Evolutionary conservation across 2,329 filamentous ascomycete species (phyloP).

Genomic region (Rosellinia necatrix): DNA sequence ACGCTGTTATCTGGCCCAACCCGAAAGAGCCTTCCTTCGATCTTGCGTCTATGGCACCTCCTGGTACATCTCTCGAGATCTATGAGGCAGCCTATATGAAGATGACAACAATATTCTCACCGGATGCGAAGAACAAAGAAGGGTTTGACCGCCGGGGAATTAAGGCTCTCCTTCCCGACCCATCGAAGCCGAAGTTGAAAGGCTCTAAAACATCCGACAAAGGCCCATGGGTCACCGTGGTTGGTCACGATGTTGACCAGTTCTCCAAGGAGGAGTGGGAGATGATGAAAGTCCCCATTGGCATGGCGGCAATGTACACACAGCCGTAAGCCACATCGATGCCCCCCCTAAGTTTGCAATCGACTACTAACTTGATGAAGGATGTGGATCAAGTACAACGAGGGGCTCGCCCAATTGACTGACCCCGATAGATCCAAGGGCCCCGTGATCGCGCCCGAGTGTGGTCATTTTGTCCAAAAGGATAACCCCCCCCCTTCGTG

Average conservation of each 20-base stretch:
- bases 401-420: slow-evolving; percentile 37
- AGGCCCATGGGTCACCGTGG: slow-evolving; percentile 38
- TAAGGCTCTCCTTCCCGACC: slow-evolving; percentile 34
- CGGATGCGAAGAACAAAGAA: slow-evolving; percentile 38
- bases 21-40: slow-evolving; percentile 35
- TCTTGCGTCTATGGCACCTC: slow-evolving; percentile 29
- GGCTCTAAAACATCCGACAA: slow-evolving; percentile 31
- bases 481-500: slow-evolving; percentile 39
- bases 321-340: slow-evolving; percentile 40
- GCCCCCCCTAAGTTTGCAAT: too few species aligned
- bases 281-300: slow-evolving; percentile 40
- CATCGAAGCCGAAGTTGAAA: slow-evolving; percentile 36
- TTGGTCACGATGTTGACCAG: slow-evolving; percentile 39
- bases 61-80: slow-evolving; percentile 36
- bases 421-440: slow-evolving; percentile 33
- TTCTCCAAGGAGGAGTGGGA: slow-evolving; percentile 39
- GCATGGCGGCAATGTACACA: slow-evolving; percentile 38
- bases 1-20: slow-evolving; percentile 37
- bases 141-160: slow-evolving; percentile 36
- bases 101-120: slow-evolving; percentile 36
- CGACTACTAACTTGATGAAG: slow-evolving; percentile 17
- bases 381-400: slow-evolving; percentile 42
- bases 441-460: slow-evolving; percentile 38
- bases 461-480: slow-evolving; percentile 42
- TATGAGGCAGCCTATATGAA: slow-evolving; percentile 38